A percentile compares a stretch with the other conserved stretches of the same genome.
Evolutionary conservation across 768 basidiomycete species (phyloP).

Genomic region (Sarcodon aspratus): DNA sequence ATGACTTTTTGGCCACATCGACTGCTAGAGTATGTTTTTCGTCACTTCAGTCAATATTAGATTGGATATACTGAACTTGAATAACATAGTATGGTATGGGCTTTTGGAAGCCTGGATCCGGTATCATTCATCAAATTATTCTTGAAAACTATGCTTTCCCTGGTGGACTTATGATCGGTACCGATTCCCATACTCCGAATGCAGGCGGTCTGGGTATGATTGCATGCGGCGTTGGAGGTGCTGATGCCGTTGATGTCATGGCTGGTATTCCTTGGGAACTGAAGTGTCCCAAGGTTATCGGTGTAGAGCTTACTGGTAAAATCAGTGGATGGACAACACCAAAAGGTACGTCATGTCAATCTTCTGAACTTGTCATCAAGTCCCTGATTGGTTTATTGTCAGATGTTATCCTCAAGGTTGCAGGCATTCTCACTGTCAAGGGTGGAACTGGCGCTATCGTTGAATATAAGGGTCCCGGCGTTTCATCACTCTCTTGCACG

Average conservation of each 20-base stretch:
- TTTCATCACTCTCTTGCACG: slow-evolving; percentile 93
- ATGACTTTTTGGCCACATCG: slow-evolving; percentile 96
- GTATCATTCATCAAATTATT: slow-evolving; percentile 99
- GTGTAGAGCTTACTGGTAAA: slow-evolving; percentile 92
- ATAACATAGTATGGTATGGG: slow-evolving; percentile 81
- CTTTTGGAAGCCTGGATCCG: slow-evolving; percentile 98
- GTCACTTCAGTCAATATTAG: neutral
- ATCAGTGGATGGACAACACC: slow-evolving; percentile 96
- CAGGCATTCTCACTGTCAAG: slow-evolving; percentile 98
- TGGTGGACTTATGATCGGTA: slow-evolving; percentile 98
- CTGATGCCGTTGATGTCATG: slow-evolving; percentile 99
- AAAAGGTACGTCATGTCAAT: slow-evolving; percentile 49
- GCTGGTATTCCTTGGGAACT: slow-evolving; percentile 97
- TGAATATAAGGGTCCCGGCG: slow-evolving; percentile 92
- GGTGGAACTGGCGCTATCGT: slow-evolving; percentile 98
- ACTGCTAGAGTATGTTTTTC: slow-evolving; percentile 65
- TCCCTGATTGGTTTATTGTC: slow-evolving; percentile 5
- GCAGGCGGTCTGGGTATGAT: slow-evolving; percentile 99
- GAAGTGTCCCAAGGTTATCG: slow-evolving; percentile 98
- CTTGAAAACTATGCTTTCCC: slow-evolving; percentile 99
- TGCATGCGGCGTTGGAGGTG: slow-evolving; percentile 98
- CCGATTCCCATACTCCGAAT: slow-evolving; percentile 98
- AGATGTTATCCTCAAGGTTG: slow-evolving; percentile 99
- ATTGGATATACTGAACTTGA: neutral
- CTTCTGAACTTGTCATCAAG: neutral